A percentile compares a stretch with the other conserved stretches of the same genome.
These are phyloP conservation scores for Theileria equi DNA, from an alignment of 169 alveolate species.

Conservation along the genomic window DNA sequence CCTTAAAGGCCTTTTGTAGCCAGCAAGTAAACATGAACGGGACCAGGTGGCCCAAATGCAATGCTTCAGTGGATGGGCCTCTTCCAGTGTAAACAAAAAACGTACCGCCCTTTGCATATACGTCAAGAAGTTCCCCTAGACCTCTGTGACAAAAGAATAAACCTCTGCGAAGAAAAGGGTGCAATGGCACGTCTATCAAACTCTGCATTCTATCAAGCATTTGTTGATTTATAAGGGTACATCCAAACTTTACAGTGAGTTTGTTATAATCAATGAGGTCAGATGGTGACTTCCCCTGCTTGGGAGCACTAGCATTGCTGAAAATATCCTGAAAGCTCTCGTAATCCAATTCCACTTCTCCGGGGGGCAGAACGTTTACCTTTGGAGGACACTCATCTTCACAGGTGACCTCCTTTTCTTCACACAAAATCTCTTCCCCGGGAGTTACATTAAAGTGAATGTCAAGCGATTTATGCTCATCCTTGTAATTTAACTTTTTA, in stretches of 20 bases:
- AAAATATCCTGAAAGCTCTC: conserved; percentile 46
- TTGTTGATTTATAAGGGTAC: conserved; percentile 81
- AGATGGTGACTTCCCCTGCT: conserved; percentile 60
- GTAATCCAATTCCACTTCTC: conserved; percentile 36
- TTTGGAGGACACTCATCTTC: conserved; percentile 63
- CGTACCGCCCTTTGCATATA: conserved; percentile 89
- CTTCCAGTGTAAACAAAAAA: conserved; percentile 97
- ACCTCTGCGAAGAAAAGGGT: conserved; percentile 94
- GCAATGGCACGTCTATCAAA: conserved; percentile 74
- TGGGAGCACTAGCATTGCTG: conserved; percentile 40
- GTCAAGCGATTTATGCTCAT: conserved; percentile 21
- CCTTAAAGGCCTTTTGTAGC: conserved; percentile 95
- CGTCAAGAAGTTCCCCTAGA: conserved; percentile 87
- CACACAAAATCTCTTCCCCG: conserved; percentile 44
- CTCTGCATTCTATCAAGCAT: conserved; percentile 80
- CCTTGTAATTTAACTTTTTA: conserved; percentile 46
- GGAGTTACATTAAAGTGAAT: conserved; percentile 31
- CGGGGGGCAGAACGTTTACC: conserved; percentile 49
- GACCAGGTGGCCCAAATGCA: conserved; percentile 97
- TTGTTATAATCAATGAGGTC: conserved; percentile 90
- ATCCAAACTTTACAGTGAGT: conserved; percentile 91
- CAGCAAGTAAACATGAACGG: conserved; percentile 97
- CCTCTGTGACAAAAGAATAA: conserved; percentile 98
- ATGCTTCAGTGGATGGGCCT: conserved; percentile 98
- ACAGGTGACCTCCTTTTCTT: conserved; percentile 26